A percentile compares a stretch with the other conserved stretches of the same genome.
Evolutionary conservation across 495 filamentous ascomycete genomes (phyloP).

Genomic region (Talaromyces nanjingensis): DNA sequence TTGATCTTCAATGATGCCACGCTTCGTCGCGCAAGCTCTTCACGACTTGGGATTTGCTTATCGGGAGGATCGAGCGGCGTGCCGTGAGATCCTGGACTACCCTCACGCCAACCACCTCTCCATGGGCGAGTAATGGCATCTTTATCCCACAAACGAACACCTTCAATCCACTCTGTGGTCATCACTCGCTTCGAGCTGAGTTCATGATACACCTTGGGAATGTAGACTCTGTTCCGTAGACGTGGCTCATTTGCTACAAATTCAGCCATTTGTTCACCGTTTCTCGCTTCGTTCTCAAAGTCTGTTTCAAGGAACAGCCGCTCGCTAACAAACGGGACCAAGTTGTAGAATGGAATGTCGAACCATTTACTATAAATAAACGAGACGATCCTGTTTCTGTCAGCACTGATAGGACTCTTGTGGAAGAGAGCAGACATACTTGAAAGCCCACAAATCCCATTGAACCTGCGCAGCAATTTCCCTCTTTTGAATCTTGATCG

Average conservation of each 20-base stretch:
- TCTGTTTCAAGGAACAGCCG: constrained; percentile 85
- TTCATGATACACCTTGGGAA: constrained; percentile 76
- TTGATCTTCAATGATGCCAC: constrained; percentile 51
- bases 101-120: constrained; percentile 66
- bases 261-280: constrained; percentile 73
- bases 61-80: constrained; percentile 49
- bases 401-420: constrained; percentile 7
- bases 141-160: constrained; percentile 85
- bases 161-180: constrained; percentile 97
- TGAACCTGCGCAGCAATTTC: constrained; percentile 85
- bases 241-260: constrained; percentile 72
- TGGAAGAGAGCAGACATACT: constrained; percentile 42
- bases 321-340: constrained; percentile 76
- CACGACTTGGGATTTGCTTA: constrained; percentile 31
- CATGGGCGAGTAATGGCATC: constrained; percentile 64
- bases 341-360: constrained; percentile 77
- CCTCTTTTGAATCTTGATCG: constrained; percentile 92
- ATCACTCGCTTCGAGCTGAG: constrained; percentile 79
- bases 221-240: constrained; percentile 73
- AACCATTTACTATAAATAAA: constrained; percentile 73
- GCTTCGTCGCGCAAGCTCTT: constrained; percentile 24
- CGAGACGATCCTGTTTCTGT: constrained; percentile 54
- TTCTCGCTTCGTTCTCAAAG: constrained; percentile 83
- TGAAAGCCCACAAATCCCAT: constrained; percentile 95
- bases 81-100: constrained; percentile 71